Evolutionary conservation across 1,139 yeast genomes (phyloP).

Genomic region (Pichia terricola): DNA sequence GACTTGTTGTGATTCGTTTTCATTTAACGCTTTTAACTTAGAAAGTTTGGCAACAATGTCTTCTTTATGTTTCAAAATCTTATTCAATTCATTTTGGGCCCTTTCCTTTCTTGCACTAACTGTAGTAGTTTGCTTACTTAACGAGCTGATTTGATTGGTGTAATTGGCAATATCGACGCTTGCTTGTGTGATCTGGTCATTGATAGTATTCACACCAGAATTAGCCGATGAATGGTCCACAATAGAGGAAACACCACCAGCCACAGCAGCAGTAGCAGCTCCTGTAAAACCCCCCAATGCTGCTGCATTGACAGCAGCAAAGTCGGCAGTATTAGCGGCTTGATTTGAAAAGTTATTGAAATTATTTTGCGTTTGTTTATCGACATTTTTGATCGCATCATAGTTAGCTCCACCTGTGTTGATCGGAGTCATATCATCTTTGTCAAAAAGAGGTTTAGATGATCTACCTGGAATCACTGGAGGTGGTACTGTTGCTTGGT

Average conservation of each 20-base stretch:
- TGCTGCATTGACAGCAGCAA: neutral
- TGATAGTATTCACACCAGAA: conserved; percentile 27
- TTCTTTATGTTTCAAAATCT: conserved; percentile 52
- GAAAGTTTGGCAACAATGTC: conserved; percentile 65
- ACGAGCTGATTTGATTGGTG: conserved; percentile 74
- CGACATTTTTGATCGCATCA: conserved; percentile 22
- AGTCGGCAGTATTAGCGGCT: conserved; percentile 8
- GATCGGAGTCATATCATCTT: neutral
- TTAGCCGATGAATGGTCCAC: conserved; percentile 14
- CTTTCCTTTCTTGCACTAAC: conserved; percentile 62
- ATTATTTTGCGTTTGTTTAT: neutral
- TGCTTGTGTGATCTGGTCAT: conserved; percentile 66
- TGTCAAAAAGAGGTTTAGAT: conserved; percentile 24
- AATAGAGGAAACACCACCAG: conserved; percentile 10
- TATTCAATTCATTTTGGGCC: conserved; percentile 68
- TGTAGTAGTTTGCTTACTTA: conserved; percentile 63
- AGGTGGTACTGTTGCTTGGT: conserved; percentile 8
- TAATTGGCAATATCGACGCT: conserved; percentile 81
- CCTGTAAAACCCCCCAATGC: conserved; percentile 8
- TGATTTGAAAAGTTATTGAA: conserved; percentile 11
- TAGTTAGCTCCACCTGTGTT: conserved; percentile 20
- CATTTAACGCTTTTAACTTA: conserved; percentile 61
- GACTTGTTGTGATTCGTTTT: conserved; percentile 69
- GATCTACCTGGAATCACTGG: conserved; percentile 27
- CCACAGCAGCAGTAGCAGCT: conserved; percentile 5